Evolutionary conservation across 2,329 filamentous ascomycete genomes (phyloP), one percentile per base, ranked within the genome.

Genomic region (Botrytis tulipae): DNA sequence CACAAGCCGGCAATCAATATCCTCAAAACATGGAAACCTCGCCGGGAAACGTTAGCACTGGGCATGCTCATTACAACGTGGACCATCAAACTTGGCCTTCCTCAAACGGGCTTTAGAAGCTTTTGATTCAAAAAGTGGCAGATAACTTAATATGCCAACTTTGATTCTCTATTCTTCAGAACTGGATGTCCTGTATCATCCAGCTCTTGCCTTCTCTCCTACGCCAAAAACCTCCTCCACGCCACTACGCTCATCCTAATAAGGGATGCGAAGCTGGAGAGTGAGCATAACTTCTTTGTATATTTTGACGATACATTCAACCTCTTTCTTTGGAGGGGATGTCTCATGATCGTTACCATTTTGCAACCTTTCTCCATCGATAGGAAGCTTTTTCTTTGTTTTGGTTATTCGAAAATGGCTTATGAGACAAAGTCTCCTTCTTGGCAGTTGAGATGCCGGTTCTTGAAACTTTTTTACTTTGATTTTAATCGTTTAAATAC

Each of bases 1-100:
- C 42, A 71, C 69, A 54, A 66, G 10, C 22, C 12, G 59, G 59
- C 22, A n/a, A 62, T 18, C 59, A 66, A 42, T 71, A 71, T 32
- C 4, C 25, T 35, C 59, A 71, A 42, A 37, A 51, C 18, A 51
- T 66, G 69, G 69, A 48, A 71, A 35, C 66, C 48, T 18, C 76
- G 35, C 76, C 78, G 48, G 79, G 79, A 14, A 79, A 80, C 69
- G 57, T 76, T 20, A 78, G 77, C 63, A 59, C 75, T 51, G 78
- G 79, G 18, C 80, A 80, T 72, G 78, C 76, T 29, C 79, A 80
- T 67, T 80, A 79, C 46, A 75, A 78, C 54, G 63, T 71, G 29
- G 37, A 75, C 3, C 68, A 75, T 42, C 79, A 80, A 32, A 76
- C 78, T 57, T 81, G 79, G 79, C 76, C 79, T 44, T 78, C 77